Evolutionary conservation across 352 stramenopile genomes (phyloP), one percentile per base, ranked within the genome.

Genomic region (Globisporangium echinulatum): DNA sequence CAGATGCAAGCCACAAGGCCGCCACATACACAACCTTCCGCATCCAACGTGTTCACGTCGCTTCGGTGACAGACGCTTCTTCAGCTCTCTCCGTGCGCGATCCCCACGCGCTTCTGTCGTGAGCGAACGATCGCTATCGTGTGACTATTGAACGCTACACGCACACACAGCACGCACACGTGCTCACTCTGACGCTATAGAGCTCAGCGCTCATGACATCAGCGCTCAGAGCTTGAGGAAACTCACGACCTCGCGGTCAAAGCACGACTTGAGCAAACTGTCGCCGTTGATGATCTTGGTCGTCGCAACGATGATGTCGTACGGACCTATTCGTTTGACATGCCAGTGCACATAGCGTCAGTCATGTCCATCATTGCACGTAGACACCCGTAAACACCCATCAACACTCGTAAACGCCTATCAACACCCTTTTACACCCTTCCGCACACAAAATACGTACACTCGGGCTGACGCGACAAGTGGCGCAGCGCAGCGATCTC

Each of bases 401-500:
- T 11, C 38, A 1, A 56, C 7, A 49, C 48, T 10, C 48, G 25
- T 33, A 9, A 33, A 56, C 15, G 56, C 5, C 36, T 25, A 39
- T 58, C 6, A 46, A 43, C 25, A 3, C 25, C 25, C 25, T 33
- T 33, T 33, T 33, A 33, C 25, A 33, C 25, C 0, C 25, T 33
- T 33, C 25, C 25, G 0, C 25, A 33, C 25, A 33, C 25, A 33
- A 47, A 40, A 8, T 57, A 97, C 66, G 71, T 90, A 90, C 96
- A 98, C 7, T 90, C 84, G 11, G 86, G 78, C 44, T 96, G 82
- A 58, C 87, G 88, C 14, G 90, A 97, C 39, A 99, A 75, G 72
- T 97, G 97, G 37, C 96, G 88, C 46, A 99, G 71, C 15, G 94
- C 94, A 15, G 96, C 94, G 61, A 98, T 97, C 71, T 99, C 96